Conservation (phyloP, 805 yeast genomes). For the Blastobotrys muscicola region DNA sequence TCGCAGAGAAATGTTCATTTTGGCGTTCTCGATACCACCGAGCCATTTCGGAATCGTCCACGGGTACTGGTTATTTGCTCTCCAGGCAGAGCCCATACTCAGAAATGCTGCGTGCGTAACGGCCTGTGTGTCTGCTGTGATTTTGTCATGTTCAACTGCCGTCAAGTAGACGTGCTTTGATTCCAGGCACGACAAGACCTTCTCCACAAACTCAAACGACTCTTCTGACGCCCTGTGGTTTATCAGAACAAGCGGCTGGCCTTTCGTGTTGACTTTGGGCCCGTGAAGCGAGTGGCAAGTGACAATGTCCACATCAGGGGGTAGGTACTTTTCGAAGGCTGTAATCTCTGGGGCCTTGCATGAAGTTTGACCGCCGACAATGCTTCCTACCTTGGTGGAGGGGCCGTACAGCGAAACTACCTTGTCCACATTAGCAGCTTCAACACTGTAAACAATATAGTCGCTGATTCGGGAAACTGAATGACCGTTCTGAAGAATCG, state of each 20-base stretch:
- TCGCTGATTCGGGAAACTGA: slow-evolving; percentile 73
- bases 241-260: slow-evolving; percentile 87
- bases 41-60: slow-evolving; percentile 80
- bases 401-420: slow-evolving; percentile 77
- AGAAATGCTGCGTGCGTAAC: slow-evolving; percentile 96
- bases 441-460: slow-evolving; percentile 82
- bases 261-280: slow-evolving; percentile 77
- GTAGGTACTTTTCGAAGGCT: slow-evolving; percentile 72
- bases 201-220: slow-evolving; percentile 50
- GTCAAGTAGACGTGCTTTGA: slow-evolving; percentile 70
- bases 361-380: slow-evolving; percentile 97
- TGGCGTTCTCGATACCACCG: slow-evolving; percentile 94
- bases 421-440: slow-evolving; percentile 71
- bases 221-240: slow-evolving; percentile 56
- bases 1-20: slow-evolving; percentile 83
- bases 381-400: slow-evolving; percentile 70
- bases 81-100: slow-evolving; percentile 97
- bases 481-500: slow-evolving; percentile 70
- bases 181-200: slow-evolving; percentile 59
- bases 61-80: slow-evolving; percentile 69
- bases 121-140: slow-evolving; percentile 98
- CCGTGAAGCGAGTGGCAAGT: slow-evolving; percentile 92
- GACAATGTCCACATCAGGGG: slow-evolving; percentile 72
- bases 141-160: slow-evolving; percentile 85
- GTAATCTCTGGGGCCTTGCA: slow-evolving; percentile 85